Conservation (phyloP, 1,284 basidiomycete species). For the Boletus mariae region DNA sequence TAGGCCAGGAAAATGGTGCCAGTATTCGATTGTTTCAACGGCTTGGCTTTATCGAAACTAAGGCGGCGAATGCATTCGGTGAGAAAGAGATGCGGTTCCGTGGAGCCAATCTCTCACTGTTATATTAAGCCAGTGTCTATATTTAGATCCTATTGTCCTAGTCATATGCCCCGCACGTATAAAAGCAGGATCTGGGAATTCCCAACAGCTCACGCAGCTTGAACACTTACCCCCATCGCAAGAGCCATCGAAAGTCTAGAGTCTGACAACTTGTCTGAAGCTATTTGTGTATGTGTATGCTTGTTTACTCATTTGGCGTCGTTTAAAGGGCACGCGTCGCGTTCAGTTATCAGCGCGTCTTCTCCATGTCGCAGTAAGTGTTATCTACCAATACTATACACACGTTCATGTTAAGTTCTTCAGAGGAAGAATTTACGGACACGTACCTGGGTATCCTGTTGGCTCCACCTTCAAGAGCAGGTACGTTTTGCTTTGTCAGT, state of each 20-base stretch:
- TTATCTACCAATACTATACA: background rate
- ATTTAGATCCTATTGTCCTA: constrained; percentile 17
- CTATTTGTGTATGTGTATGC: constrained; percentile 19
- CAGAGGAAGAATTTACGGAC: constrained; percentile 21
- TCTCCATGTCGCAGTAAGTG: constrained; percentile 20
- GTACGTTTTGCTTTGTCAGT: constrained; percentile 2
- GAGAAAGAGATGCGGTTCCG: constrained; percentile 46
- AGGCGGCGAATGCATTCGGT: constrained; percentile 44
- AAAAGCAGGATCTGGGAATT: constrained; percentile 6
- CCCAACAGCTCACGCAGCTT: background rate
- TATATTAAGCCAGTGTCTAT: background rate
- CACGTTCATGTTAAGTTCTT: background rate
- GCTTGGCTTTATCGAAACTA: constrained; percentile 47
- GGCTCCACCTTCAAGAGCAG: constrained; percentile 14
- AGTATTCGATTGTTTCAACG: constrained; percentile 47
- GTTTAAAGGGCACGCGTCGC: constrained; percentile 13
- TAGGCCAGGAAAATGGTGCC: constrained; percentile 49
- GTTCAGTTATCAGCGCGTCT: constrained; percentile 14
- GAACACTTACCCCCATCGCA: background rate
- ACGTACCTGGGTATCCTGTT: constrained; percentile 7
- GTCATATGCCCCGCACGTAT: constrained; percentile 13
- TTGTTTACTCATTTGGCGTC: constrained; percentile 4
- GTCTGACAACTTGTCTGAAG: background rate
- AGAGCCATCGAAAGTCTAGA: too few species aligned
- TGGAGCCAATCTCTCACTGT: background rate